These are phyloP conservation scores for Macadamia tetraphylla DNA, from an alignment of 164 flowering plant species.

Conservation along the genomic window DNA sequence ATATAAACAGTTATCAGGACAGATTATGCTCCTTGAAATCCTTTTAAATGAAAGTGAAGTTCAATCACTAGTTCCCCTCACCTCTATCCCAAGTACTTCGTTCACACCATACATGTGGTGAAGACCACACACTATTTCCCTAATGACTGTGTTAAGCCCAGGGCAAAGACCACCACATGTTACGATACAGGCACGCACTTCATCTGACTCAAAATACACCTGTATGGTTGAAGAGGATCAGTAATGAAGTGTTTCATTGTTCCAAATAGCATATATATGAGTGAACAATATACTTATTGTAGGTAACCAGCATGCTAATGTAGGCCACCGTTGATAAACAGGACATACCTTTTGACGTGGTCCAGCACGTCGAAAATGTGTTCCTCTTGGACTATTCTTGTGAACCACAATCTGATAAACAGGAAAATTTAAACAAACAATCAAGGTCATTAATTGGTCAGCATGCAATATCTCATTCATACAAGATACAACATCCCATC, in stretches of 20 bases:
- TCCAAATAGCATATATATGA: background rate
- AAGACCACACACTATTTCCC: constrained; percentile 82
- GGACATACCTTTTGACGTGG: constrained; percentile 66
- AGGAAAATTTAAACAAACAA: background rate
- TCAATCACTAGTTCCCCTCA: too few relatives aligned
- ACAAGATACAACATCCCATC: background rate
- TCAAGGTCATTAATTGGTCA: background rate
- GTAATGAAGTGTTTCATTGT: constrained; percentile 1
- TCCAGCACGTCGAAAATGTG: constrained; percentile 86
- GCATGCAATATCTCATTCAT: background rate
- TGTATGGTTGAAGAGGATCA: constrained; percentile 20
- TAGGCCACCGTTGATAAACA: background rate
- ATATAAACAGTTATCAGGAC: too few relatives aligned
- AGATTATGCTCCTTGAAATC: too few relatives aligned
- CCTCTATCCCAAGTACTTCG: constrained; percentile 77
- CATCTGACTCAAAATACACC: constrained; percentile 85
- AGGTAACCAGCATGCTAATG: too few relatives aligned
- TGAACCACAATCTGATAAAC: constrained; percentile 59
- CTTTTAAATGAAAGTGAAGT: too few relatives aligned
- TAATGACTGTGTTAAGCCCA: constrained; percentile 90
- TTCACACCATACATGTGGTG: constrained; percentile 82
- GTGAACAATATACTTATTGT: background rate
- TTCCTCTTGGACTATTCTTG: constrained; percentile 59
- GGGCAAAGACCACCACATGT: constrained; percentile 98
- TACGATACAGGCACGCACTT: constrained; percentile 85